phyloP scores from a whole-genome alignment of 2,329 filamentous ascomycete genomes.

The Pseudogymnoascus destructans region DNA sequence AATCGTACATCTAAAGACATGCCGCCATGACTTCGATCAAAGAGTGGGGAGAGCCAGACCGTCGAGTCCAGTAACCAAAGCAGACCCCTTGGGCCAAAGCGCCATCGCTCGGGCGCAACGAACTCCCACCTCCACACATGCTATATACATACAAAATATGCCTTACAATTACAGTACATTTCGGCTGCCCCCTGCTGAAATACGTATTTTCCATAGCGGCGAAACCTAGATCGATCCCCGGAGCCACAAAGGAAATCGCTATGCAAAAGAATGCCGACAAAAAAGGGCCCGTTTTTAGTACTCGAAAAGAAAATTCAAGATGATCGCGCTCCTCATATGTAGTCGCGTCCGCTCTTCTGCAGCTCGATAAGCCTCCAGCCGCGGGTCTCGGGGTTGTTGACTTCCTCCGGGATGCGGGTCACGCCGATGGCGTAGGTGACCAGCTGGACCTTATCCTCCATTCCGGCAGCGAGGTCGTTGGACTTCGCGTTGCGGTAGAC shows the following conservation, averaged over 20 bases:
- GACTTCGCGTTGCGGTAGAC: slow-evolving; percentile 91
- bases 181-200: slow-evolving; percentile 1
- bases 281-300: neutral
- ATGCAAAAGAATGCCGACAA: neutral
- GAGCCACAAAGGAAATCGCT: slow-evolving; percentile 7
- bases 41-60: slow-evolving; percentile 5
- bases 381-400: slow-evolving; percentile 90
- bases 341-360: slow-evolving; percentile 95
- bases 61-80: neutral
- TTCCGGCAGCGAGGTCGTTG: slow-evolving; percentile 78
- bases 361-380: slow-evolving; percentile 97
- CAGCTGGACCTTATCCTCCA: slow-evolving; percentile 97
- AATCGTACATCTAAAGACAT: slow-evolving; percentile 6
- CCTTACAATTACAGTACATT: slow-evolving; percentile 8
- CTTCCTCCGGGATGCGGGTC: slow-evolving; percentile 84
- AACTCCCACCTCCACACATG: slow-evolving; percentile 2
- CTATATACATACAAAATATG: slow-evolving; percentile 8
- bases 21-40: slow-evolving; percentile 3
- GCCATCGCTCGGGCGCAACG: neutral
- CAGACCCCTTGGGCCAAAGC: neutral
- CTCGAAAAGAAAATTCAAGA: neutral
- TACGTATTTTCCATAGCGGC: neutral
- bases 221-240: neutral
- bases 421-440: slow-evolving; percentile 97
- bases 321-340: slow-evolving; percentile 38